Evolutionary conservation across 2,329 filamentous ascomycete genomes (phyloP).

Genomic region (Microsporum ferrugineum): DNA sequence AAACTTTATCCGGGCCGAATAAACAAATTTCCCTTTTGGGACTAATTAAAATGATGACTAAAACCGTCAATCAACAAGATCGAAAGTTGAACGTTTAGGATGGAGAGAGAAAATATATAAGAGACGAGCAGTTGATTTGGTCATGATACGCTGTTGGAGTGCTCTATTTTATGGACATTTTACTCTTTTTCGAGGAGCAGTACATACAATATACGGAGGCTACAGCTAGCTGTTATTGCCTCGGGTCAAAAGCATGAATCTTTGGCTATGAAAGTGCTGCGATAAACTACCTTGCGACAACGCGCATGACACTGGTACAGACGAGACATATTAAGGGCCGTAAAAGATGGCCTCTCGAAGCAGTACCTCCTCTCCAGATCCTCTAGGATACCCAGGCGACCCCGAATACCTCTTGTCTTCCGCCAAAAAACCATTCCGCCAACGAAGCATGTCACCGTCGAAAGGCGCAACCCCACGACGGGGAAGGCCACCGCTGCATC

Average conservation of each 20-base stretch:
- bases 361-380: slow-evolving; percentile 33
- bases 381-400: slow-evolving; percentile 33
- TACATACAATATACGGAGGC: background rate
- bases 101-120: background rate
- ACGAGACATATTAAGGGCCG: background rate
- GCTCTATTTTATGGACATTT: background rate
- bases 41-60: background rate
- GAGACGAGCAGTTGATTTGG: background rate
- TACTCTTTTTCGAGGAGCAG: background rate
- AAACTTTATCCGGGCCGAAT: background rate
- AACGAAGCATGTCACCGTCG: slow-evolving; percentile 31
- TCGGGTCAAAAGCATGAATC: background rate
- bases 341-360: slow-evolving; percentile 25
- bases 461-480: slow-evolving; percentile 27
- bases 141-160: background rate
- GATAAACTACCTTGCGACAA: background rate
- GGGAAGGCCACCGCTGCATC: slow-evolving; percentile 12
- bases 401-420: slow-evolving; percentile 34
- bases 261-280: background rate
- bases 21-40: slow-evolving; percentile 3
- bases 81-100: background rate
- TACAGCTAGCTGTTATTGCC: background rate
- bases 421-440: slow-evolving; percentile 28
- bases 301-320: background rate
- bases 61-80: background rate